phyloP scores from a whole-genome alignment of 768 basidiomycete genomes.

The Megacollybia marginata region DNA sequence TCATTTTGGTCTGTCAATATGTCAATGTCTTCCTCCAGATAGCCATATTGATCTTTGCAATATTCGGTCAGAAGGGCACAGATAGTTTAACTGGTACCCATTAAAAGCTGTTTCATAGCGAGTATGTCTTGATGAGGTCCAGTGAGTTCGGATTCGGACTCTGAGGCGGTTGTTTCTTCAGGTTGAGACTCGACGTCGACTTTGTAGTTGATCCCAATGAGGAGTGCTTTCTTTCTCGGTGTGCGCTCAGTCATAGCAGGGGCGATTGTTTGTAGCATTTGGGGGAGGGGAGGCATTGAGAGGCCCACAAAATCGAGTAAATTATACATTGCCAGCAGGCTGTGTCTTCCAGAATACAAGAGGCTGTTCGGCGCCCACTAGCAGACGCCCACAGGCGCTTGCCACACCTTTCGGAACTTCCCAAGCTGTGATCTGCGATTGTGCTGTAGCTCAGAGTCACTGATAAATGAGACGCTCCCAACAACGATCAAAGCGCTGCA shows the following conservation, averaged over 20 bases:
- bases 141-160: constrained; percentile 8
- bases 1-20: constrained; percentile 35
- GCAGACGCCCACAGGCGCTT: too few species aligned
- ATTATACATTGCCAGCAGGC: too few species aligned
- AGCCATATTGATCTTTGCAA: constrained; percentile 27
- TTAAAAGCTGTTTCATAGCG: constrained; percentile 24
- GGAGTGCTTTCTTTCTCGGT: constrained; percentile 22
- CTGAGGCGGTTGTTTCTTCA: constrained; percentile 2
- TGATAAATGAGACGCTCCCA: too few species aligned
- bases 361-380: too few species aligned
- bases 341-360: too few species aligned
- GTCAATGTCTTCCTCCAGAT: constrained; percentile 29
- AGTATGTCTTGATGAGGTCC: constrained; percentile 33
- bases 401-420: too few species aligned
- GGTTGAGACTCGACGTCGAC: not conserved
- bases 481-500: too few species aligned
- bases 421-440: too few species aligned
- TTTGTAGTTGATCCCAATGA: constrained; percentile 30
- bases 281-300: too few species aligned
- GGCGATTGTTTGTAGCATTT: too few species aligned
- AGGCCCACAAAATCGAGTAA: too few species aligned
- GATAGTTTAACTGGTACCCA: constrained; percentile 19
- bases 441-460: too few species aligned
- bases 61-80: not conserved
- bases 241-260: not conserved